phyloP scores from a whole-genome alignment of 768 basidiomycete genomes.

The Mycena metata region DNA sequence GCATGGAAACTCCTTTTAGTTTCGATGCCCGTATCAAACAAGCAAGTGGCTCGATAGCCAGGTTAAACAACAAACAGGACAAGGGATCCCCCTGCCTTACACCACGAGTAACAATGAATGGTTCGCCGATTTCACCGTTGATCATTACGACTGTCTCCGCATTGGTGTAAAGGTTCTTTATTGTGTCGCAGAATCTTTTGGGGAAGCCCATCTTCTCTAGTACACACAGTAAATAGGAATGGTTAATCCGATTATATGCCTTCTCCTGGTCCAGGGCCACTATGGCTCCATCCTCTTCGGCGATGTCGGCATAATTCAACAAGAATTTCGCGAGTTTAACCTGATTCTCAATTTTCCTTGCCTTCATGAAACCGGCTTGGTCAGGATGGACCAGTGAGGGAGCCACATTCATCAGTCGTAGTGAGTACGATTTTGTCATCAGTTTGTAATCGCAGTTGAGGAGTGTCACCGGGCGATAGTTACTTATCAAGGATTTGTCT shows the following conservation, averaged over 20 bases:
- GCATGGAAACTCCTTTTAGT: conserved; percentile 44
- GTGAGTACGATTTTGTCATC: too few species aligned
- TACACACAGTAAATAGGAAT: too few species aligned
- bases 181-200: conserved; percentile 25
- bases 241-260: too few species aligned
- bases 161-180: conserved; percentile 38
- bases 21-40: conserved; percentile 46
- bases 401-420: too few species aligned
- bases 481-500: too few species aligned
- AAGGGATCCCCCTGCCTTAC: conserved; percentile 52
- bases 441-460: too few species aligned
- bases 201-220: too few species aligned
- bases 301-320: conserved; percentile 32
- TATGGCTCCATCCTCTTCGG: conserved; percentile 28
- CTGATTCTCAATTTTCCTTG: conserved; percentile 9
- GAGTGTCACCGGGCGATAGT: too few species aligned
- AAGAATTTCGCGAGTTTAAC: conserved; percentile 46
- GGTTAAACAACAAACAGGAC: conserved; percentile 56
- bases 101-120: conserved; percentile 33
- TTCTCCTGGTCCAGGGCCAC: not conserved
- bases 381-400: too few species aligned
- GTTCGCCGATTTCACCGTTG: conserved; percentile 32
- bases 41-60: conserved; percentile 42
- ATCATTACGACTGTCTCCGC: conserved; percentile 27
- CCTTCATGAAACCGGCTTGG: too few species aligned